phyloP scores from a whole-genome alignment of 2,329 filamentous ascomycete species.

The Colletotrichum cereale region DNA sequence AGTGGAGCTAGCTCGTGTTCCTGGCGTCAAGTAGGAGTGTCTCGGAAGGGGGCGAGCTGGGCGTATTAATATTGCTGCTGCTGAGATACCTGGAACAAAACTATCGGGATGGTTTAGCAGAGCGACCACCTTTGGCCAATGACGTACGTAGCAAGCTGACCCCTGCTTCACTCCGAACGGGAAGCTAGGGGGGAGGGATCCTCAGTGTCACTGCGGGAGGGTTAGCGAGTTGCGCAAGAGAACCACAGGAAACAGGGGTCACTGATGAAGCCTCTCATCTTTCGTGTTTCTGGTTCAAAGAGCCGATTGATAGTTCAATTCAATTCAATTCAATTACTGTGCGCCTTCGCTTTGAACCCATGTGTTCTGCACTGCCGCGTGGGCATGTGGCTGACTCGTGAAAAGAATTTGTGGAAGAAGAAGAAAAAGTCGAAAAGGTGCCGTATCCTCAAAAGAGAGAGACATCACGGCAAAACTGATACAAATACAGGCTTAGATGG shows the following conservation, averaged over 20 bases:
- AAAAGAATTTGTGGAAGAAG: no score
- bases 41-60: slow-evolving; percentile 18
- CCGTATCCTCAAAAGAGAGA: background rate
- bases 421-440: background rate
- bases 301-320: slow-evolving; percentile 1
- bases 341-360: slow-evolving; percentile 25
- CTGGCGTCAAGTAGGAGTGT: background rate
- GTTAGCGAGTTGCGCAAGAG: slow-evolving; percentile 20
- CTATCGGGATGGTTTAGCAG: slow-evolving; percentile 7
- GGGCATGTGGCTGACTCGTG: background rate
- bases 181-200: slow-evolving; percentile 28
- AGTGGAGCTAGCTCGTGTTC: slow-evolving; percentile 14
- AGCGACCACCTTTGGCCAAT: slow-evolving; percentile 18
- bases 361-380: slow-evolving; percentile 1
- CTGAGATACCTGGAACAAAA: slow-evolving; percentile 13
- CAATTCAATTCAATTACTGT: slow-evolving; percentile 14
- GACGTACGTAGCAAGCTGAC: slow-evolving; percentile 40
- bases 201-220: slow-evolving; percentile 16
- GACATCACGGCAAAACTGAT: background rate
- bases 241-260: slow-evolving; percentile 9
- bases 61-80: slow-evolving; percentile 9
- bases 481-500: slow-evolving; percentile 13
- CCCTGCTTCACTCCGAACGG: slow-evolving; percentile 31
- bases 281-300: slow-evolving; percentile 4
- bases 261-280: background rate